These are phyloP conservation scores for Croton setiger DNA, from an alignment of 441 rosid species.

Conservation along the genomic window DNA sequence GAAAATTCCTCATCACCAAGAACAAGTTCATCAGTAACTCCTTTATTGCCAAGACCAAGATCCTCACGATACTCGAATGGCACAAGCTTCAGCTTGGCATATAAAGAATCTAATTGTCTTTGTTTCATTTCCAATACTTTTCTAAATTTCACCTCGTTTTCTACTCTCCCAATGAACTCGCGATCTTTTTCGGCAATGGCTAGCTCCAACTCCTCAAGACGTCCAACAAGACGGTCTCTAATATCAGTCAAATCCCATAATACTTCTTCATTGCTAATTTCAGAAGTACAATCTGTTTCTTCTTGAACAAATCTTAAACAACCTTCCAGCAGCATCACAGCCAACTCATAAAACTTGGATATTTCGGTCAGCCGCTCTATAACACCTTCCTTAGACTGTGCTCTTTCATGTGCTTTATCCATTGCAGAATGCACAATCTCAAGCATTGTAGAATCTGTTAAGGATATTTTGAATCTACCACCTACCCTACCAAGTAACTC, in stretches of 20 bases:
- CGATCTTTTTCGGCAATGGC: slow-evolving; percentile 73
- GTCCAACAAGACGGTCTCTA: slow-evolving; percentile 66
- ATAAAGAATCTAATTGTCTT: slow-evolving; percentile 54
- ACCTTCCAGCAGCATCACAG: slow-evolving; percentile 71
- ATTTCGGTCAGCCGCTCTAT: slow-evolving; percentile 66
- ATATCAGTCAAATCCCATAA: slow-evolving; percentile 58
- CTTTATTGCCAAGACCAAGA: slow-evolving; percentile 17
- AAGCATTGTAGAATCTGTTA: slow-evolving; percentile 83
- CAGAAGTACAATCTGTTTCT: slow-evolving; percentile 51
- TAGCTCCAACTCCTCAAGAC: slow-evolving; percentile 56
- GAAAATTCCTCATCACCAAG: slow-evolving; percentile 39
- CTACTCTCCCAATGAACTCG: slow-evolving; percentile 47
- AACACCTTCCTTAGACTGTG: slow-evolving; percentile 58
- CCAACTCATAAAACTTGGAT: slow-evolving; percentile 76
- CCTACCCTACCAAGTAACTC: slow-evolving; percentile 44
- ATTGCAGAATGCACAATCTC: slow-evolving; percentile 65
- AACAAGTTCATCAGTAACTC: slow-evolving; percentile 29
- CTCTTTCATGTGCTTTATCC: slow-evolving; percentile 76
- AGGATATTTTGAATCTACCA: slow-evolving; percentile 49
- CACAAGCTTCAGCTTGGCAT: slow-evolving; percentile 39
- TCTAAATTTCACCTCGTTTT: slow-evolving; percentile 51
- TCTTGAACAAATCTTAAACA: slow-evolving; percentile 69
- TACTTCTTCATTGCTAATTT: slow-evolving; percentile 52
- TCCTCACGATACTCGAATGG: slow-evolving; percentile 32
- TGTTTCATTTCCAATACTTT: slow-evolving; percentile 54